Base-by-base conservation (phyloP, 257 asterid species). In the Echium plantagineum region DNA sequence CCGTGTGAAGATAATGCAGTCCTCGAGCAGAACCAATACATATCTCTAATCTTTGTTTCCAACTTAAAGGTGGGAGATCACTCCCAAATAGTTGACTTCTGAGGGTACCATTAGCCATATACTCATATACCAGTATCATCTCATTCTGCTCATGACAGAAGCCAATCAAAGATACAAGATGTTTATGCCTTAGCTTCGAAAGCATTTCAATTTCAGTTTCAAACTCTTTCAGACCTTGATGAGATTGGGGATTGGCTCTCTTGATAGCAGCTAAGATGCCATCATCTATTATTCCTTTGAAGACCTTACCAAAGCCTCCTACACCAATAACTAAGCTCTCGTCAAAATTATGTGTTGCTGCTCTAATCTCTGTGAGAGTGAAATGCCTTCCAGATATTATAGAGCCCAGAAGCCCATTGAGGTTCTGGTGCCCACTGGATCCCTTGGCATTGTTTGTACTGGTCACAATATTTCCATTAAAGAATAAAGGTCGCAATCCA, bases 121-220 rank as follows among this genome's bases (percentile, higher is more conserved):
- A 89, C 79, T 89, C 96, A n/a, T 89, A 89, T 5, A 89, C 96
- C 84, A 89, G 69, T 52, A 89, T 82, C 96, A 89, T 89, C 57
- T 89, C 96, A 57, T 78, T 75, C 69, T 77, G 86, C 56, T 89
- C 96, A 24, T 89, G 95, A 21, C 96, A 89, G 73, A 85, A 89
- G 24, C 96, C 96, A 56, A 89, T 83, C 75, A 89, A 67, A 19
- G 96, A 81, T 38, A 89, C 96, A 10, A 89, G 81, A 76, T 89
- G 96, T 66, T 82, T 72, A 68, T 89, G 97, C 63, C 97, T 78
- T 28, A 86, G 73, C 68, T 81, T 83, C 9, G 97, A 89, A 55
- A 89, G 80, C 83, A 89, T 52, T 66, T 85, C 90, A 5, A 86
- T 89, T 68, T 89, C 97, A 1, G 97, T 89, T 72, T 89, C 95